A percentile compares a stretch with the other conserved stretches of the same genome.
Evolutionary conservation across 768 basidiomycete genomes (phyloP).

Genomic region (Infundibulicybe gibba): DNA sequence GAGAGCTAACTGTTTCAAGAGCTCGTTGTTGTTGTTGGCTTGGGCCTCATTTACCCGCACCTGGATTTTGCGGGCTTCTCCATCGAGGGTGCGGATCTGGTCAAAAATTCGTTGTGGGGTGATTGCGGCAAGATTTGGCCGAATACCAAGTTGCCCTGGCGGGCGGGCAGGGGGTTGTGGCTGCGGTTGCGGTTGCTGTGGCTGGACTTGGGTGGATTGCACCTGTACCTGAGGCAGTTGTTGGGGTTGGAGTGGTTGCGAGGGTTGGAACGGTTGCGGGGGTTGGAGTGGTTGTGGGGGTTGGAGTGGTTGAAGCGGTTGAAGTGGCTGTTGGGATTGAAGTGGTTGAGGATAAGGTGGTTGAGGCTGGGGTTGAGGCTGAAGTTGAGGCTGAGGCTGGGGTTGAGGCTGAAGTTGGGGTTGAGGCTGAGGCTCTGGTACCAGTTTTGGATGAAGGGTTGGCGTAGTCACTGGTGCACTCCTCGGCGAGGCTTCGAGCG

Average conservation of each 20-base stretch:
- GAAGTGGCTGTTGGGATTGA: constrained; percentile 9
- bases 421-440: constrained; percentile 14
- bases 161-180: constrained; percentile 9
- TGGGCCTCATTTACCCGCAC: constrained; percentile 9
- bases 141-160: constrained; percentile 1
- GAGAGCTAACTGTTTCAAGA: constrained; percentile 7
- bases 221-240: no score
- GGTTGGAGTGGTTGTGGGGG: background rate
- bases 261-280: no score
- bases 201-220: no score
- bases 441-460: constrained; percentile 17
- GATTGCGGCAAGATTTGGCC: background rate
- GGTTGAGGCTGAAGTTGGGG: constrained; percentile 9
- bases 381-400: constrained; percentile 12
- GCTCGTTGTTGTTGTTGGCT: constrained; percentile 12
- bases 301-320: constrained; percentile 14
- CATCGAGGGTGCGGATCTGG: constrained; percentile 9
- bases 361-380: no score
- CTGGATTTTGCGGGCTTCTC: constrained; percentile 10
- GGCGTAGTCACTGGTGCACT: constrained; percentile 14
- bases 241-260: no score
- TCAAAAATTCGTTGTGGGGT: constrained; percentile 2
- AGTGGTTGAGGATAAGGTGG: no score
- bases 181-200: background rate
- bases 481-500: constrained; percentile 17